These are phyloP conservation scores for Cornus controversa DNA, from an alignment of 148 eudicot genomes.

Conservation along the genomic window DNA sequence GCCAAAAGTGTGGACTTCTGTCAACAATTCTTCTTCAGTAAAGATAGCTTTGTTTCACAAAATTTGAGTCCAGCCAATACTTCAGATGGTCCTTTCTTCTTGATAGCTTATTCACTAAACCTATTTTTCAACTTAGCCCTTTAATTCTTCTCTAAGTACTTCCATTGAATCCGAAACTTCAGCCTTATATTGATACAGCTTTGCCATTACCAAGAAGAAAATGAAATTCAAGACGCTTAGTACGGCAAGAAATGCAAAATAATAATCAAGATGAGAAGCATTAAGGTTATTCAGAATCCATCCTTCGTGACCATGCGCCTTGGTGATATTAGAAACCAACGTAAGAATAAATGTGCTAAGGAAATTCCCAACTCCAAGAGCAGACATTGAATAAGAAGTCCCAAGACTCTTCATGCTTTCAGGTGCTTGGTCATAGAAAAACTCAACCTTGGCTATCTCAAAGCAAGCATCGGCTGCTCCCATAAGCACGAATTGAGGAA, in stretches of 20 bases:
- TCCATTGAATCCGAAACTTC: conserved; percentile 21
- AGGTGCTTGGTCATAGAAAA: conserved; percentile 17
- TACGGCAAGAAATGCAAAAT: conserved; percentile 15
- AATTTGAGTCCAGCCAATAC: background rate
- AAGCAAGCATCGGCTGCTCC: conserved; percentile 7
- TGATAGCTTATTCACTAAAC: background rate
- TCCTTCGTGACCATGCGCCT: conserved; percentile 9
- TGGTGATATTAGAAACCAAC: conserved; percentile 15
- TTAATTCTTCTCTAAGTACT: background rate
- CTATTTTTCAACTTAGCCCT: background rate
- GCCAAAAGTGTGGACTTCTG: too few relatives aligned
- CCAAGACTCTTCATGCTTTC: conserved; percentile 16
- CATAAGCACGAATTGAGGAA: conserved; percentile 20
- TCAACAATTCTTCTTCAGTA: too few relatives aligned
- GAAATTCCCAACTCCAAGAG: conserved; percentile 19
- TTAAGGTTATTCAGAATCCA: conserved; percentile 30
- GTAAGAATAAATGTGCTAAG: conserved; percentile 23
- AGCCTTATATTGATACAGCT: conserved; percentile 17
- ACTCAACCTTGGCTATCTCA: conserved; percentile 9
- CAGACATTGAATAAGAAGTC: conserved; percentile 18
- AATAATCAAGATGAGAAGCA: conserved; percentile 24
- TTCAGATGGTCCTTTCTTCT: background rate
- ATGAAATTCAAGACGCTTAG: conserved; percentile 19
- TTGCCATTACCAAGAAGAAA: conserved; percentile 16
- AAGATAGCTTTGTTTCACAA: background rate